phyloP scores from a whole-genome alignment of 805 yeast species.

The Saccharomycopsis sp. region DNA sequence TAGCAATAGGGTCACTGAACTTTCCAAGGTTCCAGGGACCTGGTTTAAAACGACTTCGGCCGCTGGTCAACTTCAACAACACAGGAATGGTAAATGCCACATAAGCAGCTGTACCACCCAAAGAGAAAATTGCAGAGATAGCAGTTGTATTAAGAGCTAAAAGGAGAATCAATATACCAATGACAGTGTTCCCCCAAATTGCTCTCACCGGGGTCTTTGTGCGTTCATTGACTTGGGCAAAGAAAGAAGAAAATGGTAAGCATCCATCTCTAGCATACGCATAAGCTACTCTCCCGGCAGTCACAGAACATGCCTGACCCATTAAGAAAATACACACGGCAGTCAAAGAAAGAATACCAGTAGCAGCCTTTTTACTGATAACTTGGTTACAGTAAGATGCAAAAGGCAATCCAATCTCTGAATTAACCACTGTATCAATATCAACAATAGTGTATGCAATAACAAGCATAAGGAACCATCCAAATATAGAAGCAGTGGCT shows the following conservation, averaged over 20 bases:
- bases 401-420: conserved; percentile 52
- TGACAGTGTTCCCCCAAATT: conserved; percentile 35
- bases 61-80: conserved; percentile 32
- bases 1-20: conserved; percentile 38
- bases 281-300: conserved; percentile 63
- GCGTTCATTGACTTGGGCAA: conserved; percentile 50
- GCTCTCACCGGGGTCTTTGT: conserved; percentile 61
- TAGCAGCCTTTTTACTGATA: conserved; percentile 57
- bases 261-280: conserved; percentile 75
- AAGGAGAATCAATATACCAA: conserved; percentile 34
- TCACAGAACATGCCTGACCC: conserved; percentile 55
- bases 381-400: conserved; percentile 59
- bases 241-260: conserved; percentile 50
- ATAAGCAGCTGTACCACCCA: conserved; percentile 38
- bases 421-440: conserved; percentile 34
- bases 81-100: conserved; percentile 39
- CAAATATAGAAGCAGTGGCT: conserved; percentile 47
- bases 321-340: conserved; percentile 57
- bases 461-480: conserved; percentile 49
- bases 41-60: conserved; percentile 44
- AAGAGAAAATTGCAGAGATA: conserved; percentile 41
- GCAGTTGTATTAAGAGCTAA: conserved; percentile 35
- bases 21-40: conserved; percentile 65
- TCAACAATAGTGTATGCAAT: conserved; percentile 49
- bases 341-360: conserved; percentile 53